These are phyloP conservation scores for Hemisphaericaspora xylofermentans DNA, from an alignment of 1,139 yeast genomes.

Conservation along the genomic window DNA sequence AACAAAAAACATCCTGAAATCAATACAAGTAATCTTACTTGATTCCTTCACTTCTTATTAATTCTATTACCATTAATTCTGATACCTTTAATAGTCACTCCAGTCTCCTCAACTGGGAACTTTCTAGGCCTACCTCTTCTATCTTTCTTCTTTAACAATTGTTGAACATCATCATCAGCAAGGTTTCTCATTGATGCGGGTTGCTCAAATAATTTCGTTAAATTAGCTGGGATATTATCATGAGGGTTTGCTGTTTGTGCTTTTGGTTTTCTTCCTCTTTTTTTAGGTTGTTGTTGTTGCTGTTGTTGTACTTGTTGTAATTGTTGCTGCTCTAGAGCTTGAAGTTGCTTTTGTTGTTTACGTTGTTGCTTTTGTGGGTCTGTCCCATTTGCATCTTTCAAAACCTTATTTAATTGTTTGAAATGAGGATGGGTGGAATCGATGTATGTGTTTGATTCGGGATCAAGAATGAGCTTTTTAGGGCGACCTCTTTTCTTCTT, in stretches of 20 bases:
- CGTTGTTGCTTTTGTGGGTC: not conserved
- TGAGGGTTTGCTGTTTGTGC: slow-evolving; percentile 1
- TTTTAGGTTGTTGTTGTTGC: slow-evolving; percentile 1
- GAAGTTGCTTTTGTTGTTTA: not conserved
- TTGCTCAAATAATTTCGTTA: slow-evolving; percentile 27
- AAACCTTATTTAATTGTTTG: slow-evolving; percentile 37
- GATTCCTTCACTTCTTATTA: slow-evolving; percentile 7
- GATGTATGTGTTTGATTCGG: slow-evolving; percentile 41
- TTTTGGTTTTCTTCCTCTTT: slow-evolving; percentile 6
- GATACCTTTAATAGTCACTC: slow-evolving; percentile 46
- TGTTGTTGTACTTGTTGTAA: slow-evolving; percentile 5
- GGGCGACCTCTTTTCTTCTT: slow-evolving; percentile 49
- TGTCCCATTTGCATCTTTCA: slow-evolving; percentile 23
- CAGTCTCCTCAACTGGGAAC: slow-evolving; percentile 50
- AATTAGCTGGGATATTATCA: slow-evolving; percentile 9
- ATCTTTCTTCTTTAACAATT: slow-evolving; percentile 42
- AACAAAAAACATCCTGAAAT: not conserved
- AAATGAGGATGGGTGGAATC: slow-evolving; percentile 47
- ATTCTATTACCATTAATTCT: slow-evolving; percentile 38
- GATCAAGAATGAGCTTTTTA: slow-evolving; percentile 43
- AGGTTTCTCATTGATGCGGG: slow-evolving; percentile 31
- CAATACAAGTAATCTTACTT: not conserved
- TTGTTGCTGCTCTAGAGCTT: not conserved
- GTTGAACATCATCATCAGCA: slow-evolving; percentile 39
- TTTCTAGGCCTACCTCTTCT: slow-evolving; percentile 53